Base-by-base conservation (phyloP, 108 stramenopile species). In the Nitzschia sp. region DNA sequence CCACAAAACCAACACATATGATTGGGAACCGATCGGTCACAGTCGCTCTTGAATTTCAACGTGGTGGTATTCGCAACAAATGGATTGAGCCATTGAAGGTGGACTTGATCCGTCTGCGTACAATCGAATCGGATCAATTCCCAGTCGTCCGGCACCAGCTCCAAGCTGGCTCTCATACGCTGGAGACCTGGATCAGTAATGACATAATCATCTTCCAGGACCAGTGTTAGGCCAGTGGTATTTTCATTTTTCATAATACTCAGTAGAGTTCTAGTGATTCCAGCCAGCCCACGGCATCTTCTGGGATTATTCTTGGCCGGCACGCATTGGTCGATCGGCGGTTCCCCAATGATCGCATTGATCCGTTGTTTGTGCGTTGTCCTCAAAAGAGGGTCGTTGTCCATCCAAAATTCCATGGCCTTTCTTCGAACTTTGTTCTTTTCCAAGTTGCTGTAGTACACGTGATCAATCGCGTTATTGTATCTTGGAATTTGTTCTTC, bases 41-140 rank as follows among this genome's bases (percentile, higher is more conserved):
- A 19, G 23, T 25, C n/a, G n/a, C 50, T 25, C n/a, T 52, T 52
- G n/a, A 52, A 15, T 5, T 6, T 4, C n/a, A 23, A 16, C 13
- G 50, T 23, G 23, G 5, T 52, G 13, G 50, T 52, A 23, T 19
- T 25, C 5, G 50, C 50, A 8, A 52, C 50, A 25, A 52, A 52
- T 8, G 50, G 50, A 52, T n/a, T 52, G n/a, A 6, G n/a, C 50
- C 50, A 52, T 19, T 52, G 22, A 8, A 52, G n/a, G n/a, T 52
- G 5, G 5, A 52, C n/a, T 6, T 52, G 22, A 6, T 52, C 50
- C 13, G n/a, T n/a, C 6, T 25, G 22, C 50, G 6, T 15, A n/a
- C 50, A 52, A 25, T 52, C 50, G 50, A 52, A 52, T 52, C 50
- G 50, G n/a, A 52, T 25, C 50, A 52, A n/a, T 6, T 52, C 50